These are phyloP conservation scores for Gilbertella persicaria DNA, from an alignment of 371 early-diverging fungal genomes.

Conservation along the genomic window DNA sequence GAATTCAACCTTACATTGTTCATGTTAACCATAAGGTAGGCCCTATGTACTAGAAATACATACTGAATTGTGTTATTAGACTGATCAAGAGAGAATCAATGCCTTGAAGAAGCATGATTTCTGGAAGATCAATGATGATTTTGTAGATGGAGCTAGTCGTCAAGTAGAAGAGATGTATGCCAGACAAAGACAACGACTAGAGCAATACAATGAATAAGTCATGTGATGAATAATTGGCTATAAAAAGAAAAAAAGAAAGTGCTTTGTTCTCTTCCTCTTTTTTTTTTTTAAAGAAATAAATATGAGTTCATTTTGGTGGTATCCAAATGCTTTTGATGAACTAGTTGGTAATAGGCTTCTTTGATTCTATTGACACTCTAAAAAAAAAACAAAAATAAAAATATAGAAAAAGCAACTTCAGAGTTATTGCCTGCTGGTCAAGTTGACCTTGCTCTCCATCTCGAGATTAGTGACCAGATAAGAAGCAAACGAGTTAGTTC, in stretches of 20 bases:
- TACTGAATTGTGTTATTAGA: slow-evolving; percentile 3
- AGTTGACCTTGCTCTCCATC: slow-evolving; percentile 78
- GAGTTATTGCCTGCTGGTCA: slow-evolving; percentile 84
- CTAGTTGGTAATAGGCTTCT: slow-evolving; percentile 43
- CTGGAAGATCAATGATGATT: slow-evolving; percentile 17
- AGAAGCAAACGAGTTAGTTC: slow-evolving; percentile 81
- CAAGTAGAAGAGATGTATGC: slow-evolving; percentile 16
- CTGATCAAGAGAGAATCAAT: slow-evolving; percentile 12
- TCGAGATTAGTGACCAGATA: slow-evolving; percentile 91
- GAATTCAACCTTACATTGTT: slow-evolving; percentile 23
- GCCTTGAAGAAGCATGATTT: slow-evolving; percentile 11
- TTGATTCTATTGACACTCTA: background rate
- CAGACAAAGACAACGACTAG: no score
- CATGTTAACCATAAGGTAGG: slow-evolving; percentile 26
- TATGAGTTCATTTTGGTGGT: slow-evolving; percentile 32
- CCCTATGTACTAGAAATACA: background rate
- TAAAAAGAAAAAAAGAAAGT: no score
- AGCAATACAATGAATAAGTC: no score
- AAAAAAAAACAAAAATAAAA: background rate
- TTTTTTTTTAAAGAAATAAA: background rate
- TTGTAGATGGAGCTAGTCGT: slow-evolving; percentile 2
- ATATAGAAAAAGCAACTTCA: slow-evolving; percentile 82
- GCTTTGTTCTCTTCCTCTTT: no score
- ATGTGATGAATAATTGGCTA: no score
- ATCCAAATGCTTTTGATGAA: slow-evolving; percentile 51